These are phyloP conservation scores for Ormosia emarginata DNA, from an alignment of 306 rosid genomes.

Conservation along the genomic window DNA sequence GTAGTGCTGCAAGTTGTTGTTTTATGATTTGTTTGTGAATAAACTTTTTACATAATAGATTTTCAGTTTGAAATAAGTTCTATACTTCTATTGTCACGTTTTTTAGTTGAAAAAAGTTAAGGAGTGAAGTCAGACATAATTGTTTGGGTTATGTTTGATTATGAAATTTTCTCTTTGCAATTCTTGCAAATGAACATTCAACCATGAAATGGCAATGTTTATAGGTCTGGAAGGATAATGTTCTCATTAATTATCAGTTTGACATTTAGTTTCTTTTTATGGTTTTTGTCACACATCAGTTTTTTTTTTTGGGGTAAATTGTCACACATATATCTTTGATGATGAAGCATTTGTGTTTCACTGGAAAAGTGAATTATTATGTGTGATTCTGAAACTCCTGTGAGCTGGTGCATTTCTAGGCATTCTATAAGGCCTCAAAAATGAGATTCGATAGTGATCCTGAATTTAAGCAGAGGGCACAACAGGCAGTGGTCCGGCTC, in stretches of 20 bases:
- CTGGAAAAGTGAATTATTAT: constrained; percentile 5
- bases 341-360: not conserved
- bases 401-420: constrained; percentile 36
- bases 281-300: too few species aligned
- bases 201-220: constrained; percentile 6
- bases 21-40: not conserved
- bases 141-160: not conserved
- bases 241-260: not conserved
- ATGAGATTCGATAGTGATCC: constrained; percentile 78
- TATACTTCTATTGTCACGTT: too few species aligned
- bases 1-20: not conserved
- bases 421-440: constrained; percentile 87
- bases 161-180: not conserved
- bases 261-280: not conserved
- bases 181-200: constrained; percentile 3
- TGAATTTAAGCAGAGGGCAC: constrained; percentile 83
- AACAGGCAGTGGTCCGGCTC: constrained; percentile 80
- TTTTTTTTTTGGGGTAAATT: too few species aligned
- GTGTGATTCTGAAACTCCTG: constrained; percentile 17
- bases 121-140: not conserved
- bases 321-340: not conserved
- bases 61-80: not conserved
- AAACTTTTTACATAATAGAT: not conserved
- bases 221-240: not conserved
- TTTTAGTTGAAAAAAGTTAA: not conserved